Evolutionary conservation across 2,329 filamentous ascomycete genomes (phyloP).

Genomic region (Coniochaeta pulveracea): DNA sequence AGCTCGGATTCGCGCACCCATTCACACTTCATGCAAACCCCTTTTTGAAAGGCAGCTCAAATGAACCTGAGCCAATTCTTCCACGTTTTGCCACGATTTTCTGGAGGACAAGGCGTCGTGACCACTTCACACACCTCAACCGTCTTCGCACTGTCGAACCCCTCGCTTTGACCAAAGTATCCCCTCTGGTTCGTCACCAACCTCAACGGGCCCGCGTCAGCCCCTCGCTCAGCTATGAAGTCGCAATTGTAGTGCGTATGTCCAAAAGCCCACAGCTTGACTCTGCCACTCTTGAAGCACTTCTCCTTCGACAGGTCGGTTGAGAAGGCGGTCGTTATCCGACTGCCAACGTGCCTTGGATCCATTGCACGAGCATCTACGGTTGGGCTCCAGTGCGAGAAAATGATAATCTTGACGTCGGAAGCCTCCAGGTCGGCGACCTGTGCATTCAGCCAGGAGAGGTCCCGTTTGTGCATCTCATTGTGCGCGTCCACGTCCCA

Average conservation of each 20-base stretch:
- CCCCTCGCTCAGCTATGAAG: slow-evolving; percentile 14
- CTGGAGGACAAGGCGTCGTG: too few relatives aligned
- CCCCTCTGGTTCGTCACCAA: slow-evolving; percentile 14
- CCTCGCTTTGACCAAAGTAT: slow-evolving; percentile 21
- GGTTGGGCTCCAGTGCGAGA: slow-evolving; percentile 32
- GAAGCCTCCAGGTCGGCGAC: slow-evolving; percentile 15
- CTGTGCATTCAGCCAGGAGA: slow-evolving; percentile 30
- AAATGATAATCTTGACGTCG: slow-evolving; percentile 20
- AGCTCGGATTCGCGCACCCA: too few relatives aligned
- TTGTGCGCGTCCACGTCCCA: slow-evolving; percentile 27
- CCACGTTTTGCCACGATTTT: too few relatives aligned
- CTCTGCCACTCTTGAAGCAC: slow-evolving; percentile 22
- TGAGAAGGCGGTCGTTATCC: slow-evolving; percentile 20
- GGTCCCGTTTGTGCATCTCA: slow-evolving; percentile 23
- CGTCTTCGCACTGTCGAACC: slow-evolving; percentile 20
- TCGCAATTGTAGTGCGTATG: slow-evolving; percentile 37
- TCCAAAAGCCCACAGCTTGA: slow-evolving; percentile 35
- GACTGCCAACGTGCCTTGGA: slow-evolving; percentile 19
- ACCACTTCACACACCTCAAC: background rate
- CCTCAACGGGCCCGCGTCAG: slow-evolving; percentile 15
- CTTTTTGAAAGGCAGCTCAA: too few relatives aligned
- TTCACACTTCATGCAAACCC: too few relatives aligned
- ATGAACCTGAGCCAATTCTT: too few relatives aligned
- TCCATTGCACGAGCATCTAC: slow-evolving; percentile 20
- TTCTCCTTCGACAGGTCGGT: slow-evolving; percentile 24